Evolutionary conservation across 371 early-diverging fungal species (phyloP).

Genomic region (Basidiobolus meristosporus): DNA sequence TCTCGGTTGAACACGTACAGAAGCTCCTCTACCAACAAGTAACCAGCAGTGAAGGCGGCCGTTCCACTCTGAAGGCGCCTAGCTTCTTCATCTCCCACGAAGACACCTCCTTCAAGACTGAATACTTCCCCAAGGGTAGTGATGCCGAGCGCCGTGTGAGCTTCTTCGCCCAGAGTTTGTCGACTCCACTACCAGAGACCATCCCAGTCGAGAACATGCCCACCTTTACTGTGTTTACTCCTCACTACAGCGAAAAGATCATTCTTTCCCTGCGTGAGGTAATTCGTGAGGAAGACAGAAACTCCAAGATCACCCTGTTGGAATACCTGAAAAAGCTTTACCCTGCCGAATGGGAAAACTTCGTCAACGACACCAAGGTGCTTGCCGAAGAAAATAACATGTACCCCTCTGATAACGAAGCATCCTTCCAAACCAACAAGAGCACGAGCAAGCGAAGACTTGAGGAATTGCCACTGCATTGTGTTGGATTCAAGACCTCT

Average conservation of each 20-base stretch:
- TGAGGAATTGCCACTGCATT: constrained; percentile 68
- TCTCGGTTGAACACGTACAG: constrained; percentile 61
- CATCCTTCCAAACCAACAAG: constrained; percentile 6
- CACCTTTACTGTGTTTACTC: constrained; percentile 70
- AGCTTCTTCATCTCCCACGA: too few species aligned
- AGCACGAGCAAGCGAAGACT: constrained; percentile 23
- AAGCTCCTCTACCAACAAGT: constrained; percentile 58
- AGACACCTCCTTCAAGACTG: constrained; percentile 77
- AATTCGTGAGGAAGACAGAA: constrained; percentile 64
- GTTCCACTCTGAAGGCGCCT: too few species aligned
- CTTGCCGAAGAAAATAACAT: constrained; percentile 40
- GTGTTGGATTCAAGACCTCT: constrained; percentile 63
- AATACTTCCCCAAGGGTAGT: constrained; percentile 53
- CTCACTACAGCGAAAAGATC: constrained; percentile 81
- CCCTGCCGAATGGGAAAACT: constrained; percentile 78
- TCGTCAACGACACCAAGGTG: constrained; percentile 73
- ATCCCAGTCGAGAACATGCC: constrained; percentile 73
- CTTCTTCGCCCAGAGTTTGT: constrained; percentile 78
- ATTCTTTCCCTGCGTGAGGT: constrained; percentile 64
- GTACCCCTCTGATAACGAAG: constrained; percentile 6
- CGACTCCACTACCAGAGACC: constrained; percentile 69
- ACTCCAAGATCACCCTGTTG: constrained; percentile 59
- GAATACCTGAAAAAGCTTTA: constrained; percentile 77
- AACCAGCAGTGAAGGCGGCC: constrained; percentile 35
- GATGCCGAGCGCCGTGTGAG: constrained; percentile 75